Evolutionary conservation across 2,329 filamentous ascomycete species (phyloP), one percentile per base, ranked within the genome.

Genomic region (Venturia carpophila): DNA sequence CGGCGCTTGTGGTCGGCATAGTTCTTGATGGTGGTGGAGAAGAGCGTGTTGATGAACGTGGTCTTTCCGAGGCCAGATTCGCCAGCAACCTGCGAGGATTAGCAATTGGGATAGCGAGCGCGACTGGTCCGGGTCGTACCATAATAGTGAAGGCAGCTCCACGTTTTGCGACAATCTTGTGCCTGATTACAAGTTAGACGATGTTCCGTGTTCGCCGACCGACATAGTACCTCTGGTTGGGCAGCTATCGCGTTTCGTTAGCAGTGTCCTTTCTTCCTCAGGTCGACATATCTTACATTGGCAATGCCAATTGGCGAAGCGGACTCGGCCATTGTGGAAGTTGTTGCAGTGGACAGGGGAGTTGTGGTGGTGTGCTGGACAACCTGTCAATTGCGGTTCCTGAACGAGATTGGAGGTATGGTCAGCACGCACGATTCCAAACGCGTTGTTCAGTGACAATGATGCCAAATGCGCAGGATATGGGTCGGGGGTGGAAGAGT

Each of bases 11-110:
- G 93, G 80, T 99, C 94, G 85, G 94, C 94, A 79, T 99, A 99
- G 86, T 97, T 99, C 86, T 99, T 99, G 86, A 99, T 99, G 73
- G 94, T 99, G 71, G 95, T 99, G 69, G 94, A 99, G 85, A 99
- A 99, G 68, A 99, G 88, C 67, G 94, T 99, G 87, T 99, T 99
- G 87, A 99, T 97, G 82, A 99, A 99, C 74, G 94, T 99, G 34
- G 95, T 99, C 87, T 99, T 99, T 83, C 94, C 94, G 72, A 97
- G 82, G 75, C 93, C 93, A 71, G 94, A 97, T 83, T 99, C 93
- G 82, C 93, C 93, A 82, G 94, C 94, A 80, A 97, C 92, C 92
- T 96, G 73, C 60, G 66, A 19, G 15, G 5, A 34, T 43, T 41
- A 49, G 42, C 5, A 7, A 19, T 30, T 37, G 68, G 21, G 47